Base-by-base conservation (phyloP, 192 early-diverging fungal species). In the Umbelopsis sp. region DNA sequence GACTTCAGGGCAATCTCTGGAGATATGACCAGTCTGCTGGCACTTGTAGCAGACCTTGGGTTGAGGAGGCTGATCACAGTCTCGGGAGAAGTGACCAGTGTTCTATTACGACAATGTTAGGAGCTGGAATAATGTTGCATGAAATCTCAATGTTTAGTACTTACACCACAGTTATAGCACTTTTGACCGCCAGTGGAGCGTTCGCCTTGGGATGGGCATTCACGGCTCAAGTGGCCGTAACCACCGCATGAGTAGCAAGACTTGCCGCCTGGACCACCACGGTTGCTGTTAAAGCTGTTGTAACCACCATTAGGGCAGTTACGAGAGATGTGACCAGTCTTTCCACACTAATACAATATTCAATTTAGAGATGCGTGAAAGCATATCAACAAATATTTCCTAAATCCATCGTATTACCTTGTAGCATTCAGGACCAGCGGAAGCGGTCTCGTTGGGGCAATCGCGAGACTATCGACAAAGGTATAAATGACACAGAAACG, bases 281-380 rank as follows among this genome's bases (percentile, higher is more conserved):
- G 50, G 66, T 45, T 29, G 52, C 32, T 36, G 47, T 69, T 50
- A 11, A 47, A 62, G 66, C 34, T 43, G 66, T 22, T 49, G 66
- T 59, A 65, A 38, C 71, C 59, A 47, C 51, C 69, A 45, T 49
- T 38, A 56, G 75, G 66, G 72, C 84, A 85, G 80, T 83, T 80
- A 52, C 84, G 84, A 50, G 84, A 85, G 70, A 85, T 83, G 76
- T 86, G 85, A 47, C 85, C 85, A 65, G 76, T 14, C 77, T 81
- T 78, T 20, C 73, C 73, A 45, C 80, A 77, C 67, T 70, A 68
- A 10, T 21, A 65, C 9, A 70, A 45, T 10, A 44, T 56, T 36
- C 16, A 24, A 69, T 21, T 45, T 41, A 41, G 38, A 41, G 38
- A 41, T 41, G 0, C 7, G 5, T 41, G 38, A 5, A 6, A 11